A percentile compares a stretch with the other conserved stretches of the same genome.
phyloP scores from a whole-genome alignment of 768 basidiomycete genomes.

The Cystofilobasidium capitatum region DNA sequence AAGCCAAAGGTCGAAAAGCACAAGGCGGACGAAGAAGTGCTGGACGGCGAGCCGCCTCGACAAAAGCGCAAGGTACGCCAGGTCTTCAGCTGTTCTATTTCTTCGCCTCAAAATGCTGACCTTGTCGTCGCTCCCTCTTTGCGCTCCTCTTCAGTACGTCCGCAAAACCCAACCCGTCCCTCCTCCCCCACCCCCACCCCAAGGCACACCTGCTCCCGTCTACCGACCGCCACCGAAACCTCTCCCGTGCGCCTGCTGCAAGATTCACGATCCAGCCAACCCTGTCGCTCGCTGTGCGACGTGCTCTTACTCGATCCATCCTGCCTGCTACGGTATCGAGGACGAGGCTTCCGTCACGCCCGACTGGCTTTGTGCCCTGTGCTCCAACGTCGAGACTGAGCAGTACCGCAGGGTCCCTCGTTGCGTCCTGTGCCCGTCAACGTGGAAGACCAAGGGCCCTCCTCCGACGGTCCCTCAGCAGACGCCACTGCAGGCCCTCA shows the following conservation, averaged over 20 bases:
- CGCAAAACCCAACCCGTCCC: not conserved
- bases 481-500: slow-evolving; percentile 19
- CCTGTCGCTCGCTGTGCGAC: not conserved
- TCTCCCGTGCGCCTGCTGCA: slow-evolving; percentile 12
- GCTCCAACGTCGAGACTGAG: slow-evolving; percentile 11
- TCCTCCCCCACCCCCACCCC: not conserved
- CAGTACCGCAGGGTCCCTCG: not conserved
- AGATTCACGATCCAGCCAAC: slow-evolving; percentile 3
- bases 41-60: not conserved
- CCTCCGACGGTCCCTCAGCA: not conserved
- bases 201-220: not conserved
- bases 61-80: not conserved
- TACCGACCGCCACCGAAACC: not conserved
- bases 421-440: slow-evolving; percentile 17
- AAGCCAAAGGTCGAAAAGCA: not conserved
- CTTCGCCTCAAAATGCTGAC: not conserved
- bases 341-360: not conserved
- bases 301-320: slow-evolving; percentile 13
- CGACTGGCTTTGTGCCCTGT: slow-evolving; percentile 8
- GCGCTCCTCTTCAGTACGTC: not conserved
- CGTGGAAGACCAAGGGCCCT: not conserved
- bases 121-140: not conserved
- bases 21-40: not conserved
- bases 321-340: not conserved
- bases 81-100: not conserved